Base-by-base conservation (phyloP, 2,329 filamentous ascomycete genomes). In the Raffaelea albimanens region DNA sequence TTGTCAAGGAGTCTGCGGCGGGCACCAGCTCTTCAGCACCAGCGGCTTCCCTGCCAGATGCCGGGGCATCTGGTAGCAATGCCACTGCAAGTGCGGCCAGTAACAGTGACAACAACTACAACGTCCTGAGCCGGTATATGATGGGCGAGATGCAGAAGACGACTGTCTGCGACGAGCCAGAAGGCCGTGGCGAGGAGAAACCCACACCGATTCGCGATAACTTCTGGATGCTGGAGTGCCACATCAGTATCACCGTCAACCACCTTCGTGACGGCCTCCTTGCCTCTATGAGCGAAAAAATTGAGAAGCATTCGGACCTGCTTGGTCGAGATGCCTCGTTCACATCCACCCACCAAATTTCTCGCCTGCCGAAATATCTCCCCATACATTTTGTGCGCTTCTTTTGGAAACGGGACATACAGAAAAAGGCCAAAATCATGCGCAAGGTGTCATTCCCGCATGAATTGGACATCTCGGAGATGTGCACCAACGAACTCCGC, bases 401-500 rank as follows among this genome's bases (percentile, higher is more conserved):
- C 70, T 96, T 91, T 71, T 98, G 93, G 93, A 91, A 95, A 62
- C 82, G 85, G 42, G 88, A 95, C 56, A 89, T 87, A 3, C 85
- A 94, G 66, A 97, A 97, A 73, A 98, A 98, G 75, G 90, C 91
- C 56, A 98, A 98, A 76, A 98, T 98, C 58, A 91, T 98, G 87
- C 87, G 90, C 63, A 98, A 97, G 69, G 93, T 98, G 49, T 91
- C 88, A 0, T 98, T 98, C 63, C 91, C 91, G 7, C 82, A 87
- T 44, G 93, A 98, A 66, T 72, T 98, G 31, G 93, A 98, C 59
- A 81, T 87, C 36, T 82, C 95, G 20, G 93, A 98, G 62, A 96
- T 95, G 67, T 98, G 93, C 66, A 91, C 90, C 13, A 90, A 97
- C 22, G 84, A 93, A 46, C 73, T 98, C 53, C 85, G 81, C 64